These are phyloP conservation scores for Macrophomina phaseolina DNA, from an alignment of 2,329 filamentous ascomycete genomes.

Conservation along the genomic window DNA sequence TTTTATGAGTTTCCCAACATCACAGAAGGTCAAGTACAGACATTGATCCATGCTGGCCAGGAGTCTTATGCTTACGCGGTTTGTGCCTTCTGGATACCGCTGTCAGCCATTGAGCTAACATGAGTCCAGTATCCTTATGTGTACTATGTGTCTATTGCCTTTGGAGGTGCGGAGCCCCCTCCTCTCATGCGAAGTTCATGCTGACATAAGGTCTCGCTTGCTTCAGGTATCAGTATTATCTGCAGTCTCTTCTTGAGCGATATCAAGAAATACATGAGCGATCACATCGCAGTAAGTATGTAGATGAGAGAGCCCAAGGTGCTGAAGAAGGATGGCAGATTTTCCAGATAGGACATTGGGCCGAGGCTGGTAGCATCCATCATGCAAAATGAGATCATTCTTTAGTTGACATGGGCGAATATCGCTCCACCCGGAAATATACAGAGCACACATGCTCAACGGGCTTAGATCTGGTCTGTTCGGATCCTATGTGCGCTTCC, in stretches of 20 bases:
- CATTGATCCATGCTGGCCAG: conserved; percentile 14
- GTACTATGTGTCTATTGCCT: conserved; percentile 26
- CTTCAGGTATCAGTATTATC: conserved; percentile 10
- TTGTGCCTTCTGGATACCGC: neutral
- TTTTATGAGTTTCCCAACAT: conserved; percentile 22
- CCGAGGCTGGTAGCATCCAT: neutral
- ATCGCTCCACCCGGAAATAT: neutral
- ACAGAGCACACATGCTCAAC: neutral
- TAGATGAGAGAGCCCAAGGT: neutral
- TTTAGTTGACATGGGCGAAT: neutral
- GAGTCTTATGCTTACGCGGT: conserved; percentile 22
- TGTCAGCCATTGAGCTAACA: neutral
- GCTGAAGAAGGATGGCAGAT: neutral
- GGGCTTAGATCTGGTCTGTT: neutral
- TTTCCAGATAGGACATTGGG: neutral
- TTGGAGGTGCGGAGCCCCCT: conserved; percentile 3
- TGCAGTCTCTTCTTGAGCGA: conserved; percentile 21
- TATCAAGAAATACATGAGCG: conserved; percentile 30
- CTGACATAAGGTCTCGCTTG: too few relatives aligned
- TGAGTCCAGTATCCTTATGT: conserved; percentile 21
- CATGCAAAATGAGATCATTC: neutral
- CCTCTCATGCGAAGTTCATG: too few relatives aligned
- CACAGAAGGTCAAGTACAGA: neutral
- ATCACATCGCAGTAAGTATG: conserved; percentile 22
- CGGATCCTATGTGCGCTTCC: neutral